phyloP scores from a whole-genome alignment of 176 grass and related monocot species.

The Oryza meridionalis region DNA sequence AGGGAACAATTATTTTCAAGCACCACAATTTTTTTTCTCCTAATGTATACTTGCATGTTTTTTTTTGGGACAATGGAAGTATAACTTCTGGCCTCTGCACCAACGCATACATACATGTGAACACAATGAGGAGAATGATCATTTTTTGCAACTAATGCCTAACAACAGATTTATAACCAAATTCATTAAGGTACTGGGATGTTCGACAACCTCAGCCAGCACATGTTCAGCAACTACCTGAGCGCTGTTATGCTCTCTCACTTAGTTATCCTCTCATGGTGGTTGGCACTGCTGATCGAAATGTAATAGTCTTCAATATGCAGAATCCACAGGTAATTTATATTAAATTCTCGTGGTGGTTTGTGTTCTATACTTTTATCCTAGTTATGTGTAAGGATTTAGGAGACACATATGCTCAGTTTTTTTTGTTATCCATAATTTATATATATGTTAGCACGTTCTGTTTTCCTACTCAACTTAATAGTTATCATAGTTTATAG shows the following conservation, averaged over 20 bases:
- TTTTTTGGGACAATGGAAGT: too few species aligned
- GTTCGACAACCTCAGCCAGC: conserved; percentile 77
- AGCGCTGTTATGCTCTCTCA: conserved; percentile 82
- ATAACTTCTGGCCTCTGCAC: too few species aligned
- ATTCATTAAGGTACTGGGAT: conserved; percentile 77
- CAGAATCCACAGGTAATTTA: conserved; percentile 80
- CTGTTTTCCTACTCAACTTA: conserved; percentile 17
- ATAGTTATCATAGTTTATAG: background rate
- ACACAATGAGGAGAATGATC: background rate
- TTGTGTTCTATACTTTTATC: background rate
- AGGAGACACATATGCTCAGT: background rate
- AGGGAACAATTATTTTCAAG: conserved; percentile 28
- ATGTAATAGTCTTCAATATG: conserved; percentile 75
- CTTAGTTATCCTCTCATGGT: conserved; percentile 87
- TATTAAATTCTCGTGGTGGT: background rate
- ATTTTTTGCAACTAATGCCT: background rate
- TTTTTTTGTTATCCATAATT: background rate
- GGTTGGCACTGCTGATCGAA: conserved; percentile 80
- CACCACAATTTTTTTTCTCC: background rate
- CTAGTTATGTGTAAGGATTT: background rate
- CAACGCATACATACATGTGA: background rate
- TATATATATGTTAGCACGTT: background rate
- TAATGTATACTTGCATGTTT: background rate
- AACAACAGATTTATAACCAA: background rate
- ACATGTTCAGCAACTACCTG: conserved; percentile 84